These are phyloP conservation scores for Blakeslea trispora DNA, from an alignment of 371 early-diverging fungal species.

Conservation along the genomic window DNA sequence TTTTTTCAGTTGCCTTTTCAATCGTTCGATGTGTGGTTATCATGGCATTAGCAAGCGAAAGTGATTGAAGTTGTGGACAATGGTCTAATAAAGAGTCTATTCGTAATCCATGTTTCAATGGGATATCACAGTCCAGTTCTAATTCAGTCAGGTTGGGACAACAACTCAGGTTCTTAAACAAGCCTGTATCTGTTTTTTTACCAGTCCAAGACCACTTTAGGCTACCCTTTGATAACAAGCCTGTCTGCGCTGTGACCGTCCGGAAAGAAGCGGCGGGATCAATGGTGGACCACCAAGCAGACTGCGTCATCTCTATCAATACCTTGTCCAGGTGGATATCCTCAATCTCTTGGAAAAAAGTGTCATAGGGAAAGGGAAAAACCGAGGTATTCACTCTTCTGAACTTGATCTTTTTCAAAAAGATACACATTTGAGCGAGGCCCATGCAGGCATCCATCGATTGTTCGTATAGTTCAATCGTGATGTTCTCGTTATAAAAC, in stretches of 20 bases:
- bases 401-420: constrained; percentile 23
- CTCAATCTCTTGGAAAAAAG: constrained; percentile 27
- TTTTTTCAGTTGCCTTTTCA: constrained; percentile 6
- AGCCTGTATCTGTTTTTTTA: constrained; percentile 22
- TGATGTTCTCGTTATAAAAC: constrained; percentile 27
- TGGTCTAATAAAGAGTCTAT: constrained; percentile 25
- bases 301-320: constrained; percentile 24
- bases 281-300: constrained; percentile 30
- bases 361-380: constrained; percentile 33
- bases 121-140: constrained; percentile 25
- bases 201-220: constrained; percentile 31
- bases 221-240: constrained; percentile 17
- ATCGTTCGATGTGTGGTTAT: constrained; percentile 14
- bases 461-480: constrained; percentile 24
- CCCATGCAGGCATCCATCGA: constrained; percentile 34
- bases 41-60: constrained; percentile 14
- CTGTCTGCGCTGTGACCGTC: constrained; percentile 18
- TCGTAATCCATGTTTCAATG: constrained; percentile 23
- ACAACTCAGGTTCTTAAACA: constrained; percentile 19
- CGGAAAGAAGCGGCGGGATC: constrained; percentile 26
- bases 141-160: constrained; percentile 24
- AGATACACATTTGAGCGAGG: constrained; percentile 27
- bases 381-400: constrained; percentile 23
- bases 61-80: constrained; percentile 12
- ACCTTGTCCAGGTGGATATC: constrained; percentile 15